Evolutionary conservation across 768 basidiomycete genomes (phyloP).

Genomic region (Pluteus cervinus): DNA sequence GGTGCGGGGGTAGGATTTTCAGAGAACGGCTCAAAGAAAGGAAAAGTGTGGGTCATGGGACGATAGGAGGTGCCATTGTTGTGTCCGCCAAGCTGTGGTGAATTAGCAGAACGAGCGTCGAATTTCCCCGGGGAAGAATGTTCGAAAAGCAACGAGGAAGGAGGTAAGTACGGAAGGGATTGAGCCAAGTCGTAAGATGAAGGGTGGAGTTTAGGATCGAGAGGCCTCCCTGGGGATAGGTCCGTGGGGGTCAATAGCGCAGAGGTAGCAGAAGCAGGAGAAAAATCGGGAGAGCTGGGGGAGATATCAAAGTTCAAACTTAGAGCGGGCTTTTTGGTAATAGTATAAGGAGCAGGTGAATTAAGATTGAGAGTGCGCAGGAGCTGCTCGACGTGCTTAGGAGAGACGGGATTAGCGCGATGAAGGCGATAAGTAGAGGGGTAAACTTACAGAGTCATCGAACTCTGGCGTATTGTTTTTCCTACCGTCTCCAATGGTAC

Average conservation of each 20-base stretch:
- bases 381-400: constrained; percentile 75
- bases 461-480: constrained; percentile 55
- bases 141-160: constrained; percentile 38
- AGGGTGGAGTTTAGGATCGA: constrained; percentile 50
- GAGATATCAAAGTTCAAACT: constrained; percentile 40
- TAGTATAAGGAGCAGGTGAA: constrained; percentile 65
- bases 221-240: constrained; percentile 57
- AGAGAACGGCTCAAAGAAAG: constrained; percentile 50
- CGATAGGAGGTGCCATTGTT: no score
- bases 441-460: constrained; percentile 42
- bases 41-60: constrained; percentile 19
- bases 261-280: constrained; percentile 66
- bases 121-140: constrained; percentile 20
- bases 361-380: constrained; percentile 74
- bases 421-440: constrained; percentile 14
- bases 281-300: constrained; percentile 60
- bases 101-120: no score
- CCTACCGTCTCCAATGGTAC: constrained; percentile 78
- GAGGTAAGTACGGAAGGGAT: constrained; percentile 38
- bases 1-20: constrained; percentile 35
- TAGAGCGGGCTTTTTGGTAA: constrained; percentile 35
- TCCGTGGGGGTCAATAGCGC: constrained; percentile 72
- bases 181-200: constrained; percentile 46
- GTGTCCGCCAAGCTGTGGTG: no score
- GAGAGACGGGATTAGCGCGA: constrained; percentile 12